phyloP scores from a whole-genome alignment of 2,329 filamentous ascomycete species.

The Apiospora koreana region DNA sequence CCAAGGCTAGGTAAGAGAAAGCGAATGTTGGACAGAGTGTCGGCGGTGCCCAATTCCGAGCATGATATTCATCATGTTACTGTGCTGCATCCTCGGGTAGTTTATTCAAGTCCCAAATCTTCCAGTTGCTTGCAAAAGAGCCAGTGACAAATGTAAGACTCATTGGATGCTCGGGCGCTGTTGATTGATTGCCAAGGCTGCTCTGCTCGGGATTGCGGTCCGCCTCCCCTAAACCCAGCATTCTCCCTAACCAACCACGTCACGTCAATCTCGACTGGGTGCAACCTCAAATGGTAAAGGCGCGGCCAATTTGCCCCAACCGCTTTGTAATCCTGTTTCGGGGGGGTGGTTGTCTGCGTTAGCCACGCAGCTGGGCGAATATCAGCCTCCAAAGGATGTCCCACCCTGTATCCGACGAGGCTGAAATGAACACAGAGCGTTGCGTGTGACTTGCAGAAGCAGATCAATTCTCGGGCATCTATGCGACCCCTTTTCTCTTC shows the following conservation, averaged over 20 bases:
- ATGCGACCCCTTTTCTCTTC: background rate
- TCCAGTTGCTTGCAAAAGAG: background rate
- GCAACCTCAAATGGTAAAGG: background rate
- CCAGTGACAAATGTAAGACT: background rate
- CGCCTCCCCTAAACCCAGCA: background rate
- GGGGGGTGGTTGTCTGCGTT: background rate
- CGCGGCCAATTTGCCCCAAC: background rate
- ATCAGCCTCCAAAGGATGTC: slow-evolving; percentile 2
- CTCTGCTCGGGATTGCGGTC: background rate
- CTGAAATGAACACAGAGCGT: background rate
- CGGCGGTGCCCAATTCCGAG: background rate
- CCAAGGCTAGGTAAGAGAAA: background rate
- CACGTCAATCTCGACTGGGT: background rate
- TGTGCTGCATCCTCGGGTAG: background rate
- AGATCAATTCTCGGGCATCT: background rate
- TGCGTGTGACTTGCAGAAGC: background rate
- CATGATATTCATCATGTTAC: background rate
- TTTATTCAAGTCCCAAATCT: background rate
- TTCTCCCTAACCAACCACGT: background rate
- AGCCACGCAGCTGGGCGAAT: background rate
- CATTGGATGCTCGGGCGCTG: background rate
- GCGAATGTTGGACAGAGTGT: background rate
- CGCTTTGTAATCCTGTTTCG: background rate
- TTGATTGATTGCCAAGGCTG: background rate
- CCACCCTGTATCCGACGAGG: background rate